phyloP scores from a whole-genome alignment of 352 stramenopile genomes.

The Globisporangium spiculum region DNA sequence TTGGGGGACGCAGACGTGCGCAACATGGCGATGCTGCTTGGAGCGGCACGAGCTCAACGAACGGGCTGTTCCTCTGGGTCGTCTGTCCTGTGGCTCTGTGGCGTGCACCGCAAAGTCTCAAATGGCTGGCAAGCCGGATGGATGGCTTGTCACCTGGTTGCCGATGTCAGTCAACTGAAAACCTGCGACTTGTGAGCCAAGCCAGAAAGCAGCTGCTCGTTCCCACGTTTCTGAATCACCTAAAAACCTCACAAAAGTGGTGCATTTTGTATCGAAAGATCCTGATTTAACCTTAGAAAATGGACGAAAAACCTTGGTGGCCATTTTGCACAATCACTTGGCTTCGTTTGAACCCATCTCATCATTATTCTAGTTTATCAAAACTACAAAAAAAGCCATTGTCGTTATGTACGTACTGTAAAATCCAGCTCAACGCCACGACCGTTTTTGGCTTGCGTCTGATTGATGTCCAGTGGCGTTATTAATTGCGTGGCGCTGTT shows the following conservation, averaged over 20 bases:
- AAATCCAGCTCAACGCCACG: too few species aligned
- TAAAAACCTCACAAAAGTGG: neutral
- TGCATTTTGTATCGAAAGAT: neutral
- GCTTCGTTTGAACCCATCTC: constrained; percentile 7
- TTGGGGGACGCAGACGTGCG: constrained; percentile 10
- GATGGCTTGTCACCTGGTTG: neutral
- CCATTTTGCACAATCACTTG: constrained; percentile 1
- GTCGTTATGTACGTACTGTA: too few species aligned
- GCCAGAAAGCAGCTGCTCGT: constrained; percentile 3
- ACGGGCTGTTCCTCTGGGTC: neutral
- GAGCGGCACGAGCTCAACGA: neutral
- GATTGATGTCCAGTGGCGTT: too few species aligned
- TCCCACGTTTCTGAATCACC: neutral
- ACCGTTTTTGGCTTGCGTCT: too few species aligned
- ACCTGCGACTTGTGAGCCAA: constrained; percentile 10
- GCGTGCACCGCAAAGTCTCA: constrained; percentile 1
- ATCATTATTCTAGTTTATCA: constrained; percentile 1
- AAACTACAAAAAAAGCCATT: neutral
- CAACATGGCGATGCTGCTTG: constrained; percentile 10
- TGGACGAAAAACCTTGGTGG: neutral
- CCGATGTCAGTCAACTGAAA: neutral
- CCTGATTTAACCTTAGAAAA: constrained; percentile 8
- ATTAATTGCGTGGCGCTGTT: too few species aligned
- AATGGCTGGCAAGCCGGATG: constrained; percentile 1
- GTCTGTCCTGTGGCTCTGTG: neutral